Evolutionary conservation across 1,284 basidiomycete genomes (phyloP).

Genomic region (Apiotrichum gracile): DNA sequence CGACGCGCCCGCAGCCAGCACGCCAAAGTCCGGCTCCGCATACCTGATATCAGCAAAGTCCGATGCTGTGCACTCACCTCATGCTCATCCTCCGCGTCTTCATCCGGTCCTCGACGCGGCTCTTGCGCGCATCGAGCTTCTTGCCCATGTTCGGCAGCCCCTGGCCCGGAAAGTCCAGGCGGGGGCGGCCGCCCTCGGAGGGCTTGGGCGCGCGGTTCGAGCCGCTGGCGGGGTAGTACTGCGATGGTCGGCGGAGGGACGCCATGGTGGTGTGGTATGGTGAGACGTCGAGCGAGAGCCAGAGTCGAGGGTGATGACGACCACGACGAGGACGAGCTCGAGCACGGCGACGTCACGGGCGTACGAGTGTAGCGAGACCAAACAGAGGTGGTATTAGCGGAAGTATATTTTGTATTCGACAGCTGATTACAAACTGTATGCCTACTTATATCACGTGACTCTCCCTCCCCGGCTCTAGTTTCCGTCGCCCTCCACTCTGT

Average conservation of each 20-base stretch:
- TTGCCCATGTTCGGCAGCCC: background rate
- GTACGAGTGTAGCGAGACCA: too few relatives aligned
- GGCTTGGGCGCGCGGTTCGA: background rate
- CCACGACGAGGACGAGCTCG: background rate
- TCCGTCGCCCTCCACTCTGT: too few relatives aligned
- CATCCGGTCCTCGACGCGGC: constrained; percentile 82
- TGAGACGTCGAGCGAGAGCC: background rate
- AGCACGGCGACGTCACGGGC: background rate
- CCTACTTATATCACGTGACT: background rate
- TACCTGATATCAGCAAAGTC: constrained; percentile 22
- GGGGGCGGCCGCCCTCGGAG: background rate
- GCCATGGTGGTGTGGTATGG: constrained; percentile 20
- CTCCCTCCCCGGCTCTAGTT: too few relatives aligned
- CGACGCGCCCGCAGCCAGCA: background rate
- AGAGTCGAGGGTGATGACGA: background rate
- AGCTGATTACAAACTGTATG: background rate
- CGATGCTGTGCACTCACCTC: constrained; percentile 57
- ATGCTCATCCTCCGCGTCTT: constrained; percentile 80
- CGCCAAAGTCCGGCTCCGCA: constrained; percentile 36
- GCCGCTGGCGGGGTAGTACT: constrained; percentile 8
- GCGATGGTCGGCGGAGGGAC: constrained; percentile 24
- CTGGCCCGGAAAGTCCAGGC: background rate
- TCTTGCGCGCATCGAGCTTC: constrained; percentile 50
- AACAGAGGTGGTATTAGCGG: background rate
- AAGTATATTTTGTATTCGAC: background rate